Base-by-base conservation (phyloP, 192 early-diverging fungal genomes). In the Phycomyces blakesleeanus region DNA sequence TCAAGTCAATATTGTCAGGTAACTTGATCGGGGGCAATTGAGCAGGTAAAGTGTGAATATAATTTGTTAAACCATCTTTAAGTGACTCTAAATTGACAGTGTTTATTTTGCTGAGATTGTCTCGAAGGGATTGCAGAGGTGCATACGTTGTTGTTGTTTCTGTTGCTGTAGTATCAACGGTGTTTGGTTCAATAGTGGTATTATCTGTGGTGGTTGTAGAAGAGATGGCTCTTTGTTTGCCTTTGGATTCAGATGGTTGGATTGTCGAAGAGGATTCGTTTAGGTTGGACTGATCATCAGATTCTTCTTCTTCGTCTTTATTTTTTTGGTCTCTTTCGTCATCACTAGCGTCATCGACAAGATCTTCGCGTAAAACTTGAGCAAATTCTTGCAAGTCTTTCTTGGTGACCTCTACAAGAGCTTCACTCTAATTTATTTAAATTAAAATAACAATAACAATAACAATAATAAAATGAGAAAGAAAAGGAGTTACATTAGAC, bases 381-480 rank as follows among this genome's bases (percentile, higher is more conserved):
- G 64, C 78, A 51, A 82, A 75, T 41, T 82, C 81, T 22, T 76
- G 69, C 50, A 82, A 61, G 54, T 82, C 81, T 24, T 77, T 75
- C 49, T 73, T 74, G 9, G 81, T 79, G 49, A 79, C 81, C 25
- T 77, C 73, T 6, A 79, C 81, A 67, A 82, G 69, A 3, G 60
- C 68, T 49, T 69, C 73, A 39, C 73, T 54, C 73, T 75, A 55
- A 37, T 18, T 6, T 4, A 44, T 5, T 16, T 2, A 41, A 55
- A 42, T 8, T 10, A n/a, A 6, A 20, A 20, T 16, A n/a, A n/a
- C n/a, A n/a, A n/a, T n/a, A n/a, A n/a, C n/a, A n/a, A n/a, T n/a
- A n/a, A n/a, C n/a, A n/a, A n/a, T n/a, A n/a, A n/a, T n/a, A n/a
- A n/a, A n/a, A n/a, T n/a, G n/a, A n/a, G n/a, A n/a, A n/a, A n/a